Percentiles rank a stretch among this genome's conserved stretches.
phyloP scores from a whole-genome alignment of 306 rosid genomes.

The Clitoria ternatea region DNA sequence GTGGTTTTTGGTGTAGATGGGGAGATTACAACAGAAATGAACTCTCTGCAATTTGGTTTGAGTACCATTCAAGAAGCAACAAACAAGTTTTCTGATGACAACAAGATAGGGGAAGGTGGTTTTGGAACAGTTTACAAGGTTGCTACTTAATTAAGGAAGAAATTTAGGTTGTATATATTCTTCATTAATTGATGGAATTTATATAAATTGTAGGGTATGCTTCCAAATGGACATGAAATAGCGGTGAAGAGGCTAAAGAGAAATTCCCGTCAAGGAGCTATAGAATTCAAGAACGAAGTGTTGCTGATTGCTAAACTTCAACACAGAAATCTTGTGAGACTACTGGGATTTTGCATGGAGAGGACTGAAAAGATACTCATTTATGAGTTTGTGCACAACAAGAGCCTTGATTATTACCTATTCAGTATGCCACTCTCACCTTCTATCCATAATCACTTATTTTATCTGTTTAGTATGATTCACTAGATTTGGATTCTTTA shows the following conservation, averaged over 20 bases:
- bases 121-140: constrained; percentile 30
- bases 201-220: constrained; percentile 14
- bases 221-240: constrained; percentile 26
- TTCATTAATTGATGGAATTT: background rate
- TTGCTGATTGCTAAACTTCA: constrained; percentile 27
- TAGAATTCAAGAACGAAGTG: constrained; percentile 28
- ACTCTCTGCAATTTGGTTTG: constrained; percentile 24
- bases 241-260: constrained; percentile 31
- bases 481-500: too few relatives aligned
- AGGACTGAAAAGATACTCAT: constrained; percentile 26
- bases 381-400: constrained; percentile 29
- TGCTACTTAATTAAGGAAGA: background rate
- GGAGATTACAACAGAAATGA: constrained; percentile 14
- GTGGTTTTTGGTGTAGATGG: constrained; percentile 9
- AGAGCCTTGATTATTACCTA: constrained; percentile 31
- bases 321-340: constrained; percentile 32
- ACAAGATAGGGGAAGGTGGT: constrained; percentile 36
- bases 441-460: too few relatives aligned
- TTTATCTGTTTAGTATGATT: too few relatives aligned
- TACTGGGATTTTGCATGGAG: constrained; percentile 25
- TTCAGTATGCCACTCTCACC: constrained; percentile 21
- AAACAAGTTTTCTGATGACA: constrained; percentile 27
- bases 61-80: constrained; percentile 19
- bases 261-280: constrained; percentile 27
- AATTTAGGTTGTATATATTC: background rate